phyloP scores from a whole-genome alignment of 2,329 filamentous ascomycete genomes.

The Trichoderma asperellum region DNA sequence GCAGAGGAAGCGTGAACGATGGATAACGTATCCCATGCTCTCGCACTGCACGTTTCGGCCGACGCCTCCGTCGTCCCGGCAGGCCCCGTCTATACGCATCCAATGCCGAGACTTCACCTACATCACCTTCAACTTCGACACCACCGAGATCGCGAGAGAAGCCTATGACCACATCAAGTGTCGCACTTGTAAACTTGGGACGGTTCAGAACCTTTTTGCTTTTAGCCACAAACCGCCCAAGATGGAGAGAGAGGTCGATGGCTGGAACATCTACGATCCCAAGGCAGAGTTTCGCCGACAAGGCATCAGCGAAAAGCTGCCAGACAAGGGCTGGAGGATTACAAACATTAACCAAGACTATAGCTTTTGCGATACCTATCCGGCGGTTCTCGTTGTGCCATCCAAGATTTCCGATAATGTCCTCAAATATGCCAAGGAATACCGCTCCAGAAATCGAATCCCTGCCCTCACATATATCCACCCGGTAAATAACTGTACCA shows the following conservation, averaged over 20 bases:
- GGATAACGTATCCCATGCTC: constrained; percentile 95
- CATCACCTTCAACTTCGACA: constrained; percentile 84
- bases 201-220: constrained; percentile 87
- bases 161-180: constrained; percentile 84
- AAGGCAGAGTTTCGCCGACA: constrained; percentile 83
- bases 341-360: constrained; percentile 90
- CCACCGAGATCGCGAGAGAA: constrained; percentile 75
- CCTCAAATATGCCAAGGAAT: constrained; percentile 87
- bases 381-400: constrained; percentile 81
- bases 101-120: constrained; percentile 93
- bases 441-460: constrained; percentile 86
- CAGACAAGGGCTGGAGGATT: constrained; percentile 82
- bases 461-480: constrained; percentile 94
- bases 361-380: constrained; percentile 89
- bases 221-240: constrained; percentile 80
- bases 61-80: constrained; percentile 67
- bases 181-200: constrained; percentile 79
- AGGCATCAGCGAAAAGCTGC: constrained; percentile 81
- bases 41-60: constrained; percentile 77
- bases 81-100: constrained; percentile 81
- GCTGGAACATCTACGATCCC: constrained; percentile 85
- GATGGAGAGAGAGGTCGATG: constrained; percentile 73
- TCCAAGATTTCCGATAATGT: constrained; percentile 94
- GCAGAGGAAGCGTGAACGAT: constrained; percentile 66
- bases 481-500: constrained; percentile 93